Evolutionary conservation across 257 asterid genomes (phyloP), one percentile per base, ranked within the genome.

Genomic region (Nyctanthes arbortristis): DNA sequence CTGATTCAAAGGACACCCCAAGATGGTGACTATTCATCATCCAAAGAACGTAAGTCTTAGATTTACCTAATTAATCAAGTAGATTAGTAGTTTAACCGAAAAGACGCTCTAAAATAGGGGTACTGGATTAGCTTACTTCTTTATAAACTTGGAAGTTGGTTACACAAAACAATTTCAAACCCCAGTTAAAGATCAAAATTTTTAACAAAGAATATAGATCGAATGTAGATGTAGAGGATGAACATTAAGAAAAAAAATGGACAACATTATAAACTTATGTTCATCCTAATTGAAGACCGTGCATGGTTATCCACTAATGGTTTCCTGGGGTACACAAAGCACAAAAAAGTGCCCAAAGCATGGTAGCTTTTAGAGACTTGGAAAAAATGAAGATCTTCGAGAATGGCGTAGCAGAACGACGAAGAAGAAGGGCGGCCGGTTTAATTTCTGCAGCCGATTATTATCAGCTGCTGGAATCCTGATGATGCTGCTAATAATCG

Each of bases 401-500:
- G 36, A 76, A 61, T 47, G 70, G 31, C 72, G 40, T 11, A 6
- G 55, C 27, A 63, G 52, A 45, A 40, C 24, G 33, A 57, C 32
- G 7, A 24, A 70, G 39, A 45, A 33, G 3, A 2, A 29, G 30
- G 20, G 25, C 4, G 47, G 34, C 36, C 61, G 5, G 33, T 13
- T 45, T 25, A 80, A 56, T 84, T 76, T 85, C 57, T 79, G 83
- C 20, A 82, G 66, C 97, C 94, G 78, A 52, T 77, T 79, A 52
- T 77, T 79, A 66, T 88, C 78, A 78, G 83, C 84, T 75, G 85
- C 66, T 82, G 87, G 96, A 91, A 91, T 91, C 97, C 94, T 91
- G 97, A 91, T 91, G 97, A 91, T 91, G 96, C 97, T 88, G 88
- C 93, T 80, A 80, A 83, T 67, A 80, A 60, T 60, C 76, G 85